These are phyloP conservation scores for Exserohilum rostratum DNA, from an alignment of 2,329 filamentous ascomycete genomes.

Conservation along the genomic window DNA sequence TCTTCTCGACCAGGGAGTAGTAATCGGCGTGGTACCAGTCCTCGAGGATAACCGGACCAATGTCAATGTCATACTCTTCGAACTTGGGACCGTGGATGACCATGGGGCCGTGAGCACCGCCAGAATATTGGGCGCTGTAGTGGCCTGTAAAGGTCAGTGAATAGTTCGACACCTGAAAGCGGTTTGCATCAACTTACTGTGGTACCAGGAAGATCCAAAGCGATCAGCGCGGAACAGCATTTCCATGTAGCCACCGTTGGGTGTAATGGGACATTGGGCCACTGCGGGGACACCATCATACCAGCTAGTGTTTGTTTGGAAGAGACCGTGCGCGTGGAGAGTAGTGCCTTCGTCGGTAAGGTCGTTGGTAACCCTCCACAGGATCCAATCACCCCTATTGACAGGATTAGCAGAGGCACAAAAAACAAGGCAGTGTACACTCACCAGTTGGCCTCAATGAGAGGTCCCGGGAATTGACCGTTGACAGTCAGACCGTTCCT, in stretches of 20 bases:
- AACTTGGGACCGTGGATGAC: slow-evolving; percentile 47
- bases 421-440: neutral
- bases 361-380: slow-evolving; percentile 38
- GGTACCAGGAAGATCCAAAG: slow-evolving; percentile 38
- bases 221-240: slow-evolving; percentile 37
- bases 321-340: slow-evolving; percentile 44
- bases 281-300: slow-evolving; percentile 47
- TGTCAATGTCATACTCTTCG: slow-evolving; percentile 49
- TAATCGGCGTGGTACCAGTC: slow-evolving; percentile 50
- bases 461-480: slow-evolving; percentile 41
- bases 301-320: slow-evolving; percentile 43
- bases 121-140: slow-evolving; percentile 48
- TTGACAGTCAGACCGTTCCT: slow-evolving; percentile 38
- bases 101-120: slow-evolving; percentile 47
- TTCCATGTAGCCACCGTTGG: slow-evolving; percentile 29
- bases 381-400: slow-evolving; percentile 38
- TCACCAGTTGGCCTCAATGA: slow-evolving; percentile 41
- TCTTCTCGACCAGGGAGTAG: slow-evolving; percentile 37
- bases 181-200: slow-evolving; percentile 18
- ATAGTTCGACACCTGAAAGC: too few species aligned
- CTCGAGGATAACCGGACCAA: slow-evolving; percentile 48
- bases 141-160: slow-evolving; percentile 30
- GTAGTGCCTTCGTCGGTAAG: slow-evolving; percentile 43
- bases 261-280: slow-evolving; percentile 44
- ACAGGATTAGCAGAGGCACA: slow-evolving; percentile 5